phyloP scores from a whole-genome alignment of 2,329 filamentous ascomycete species.

The Pseudonectria buxi region DNA sequence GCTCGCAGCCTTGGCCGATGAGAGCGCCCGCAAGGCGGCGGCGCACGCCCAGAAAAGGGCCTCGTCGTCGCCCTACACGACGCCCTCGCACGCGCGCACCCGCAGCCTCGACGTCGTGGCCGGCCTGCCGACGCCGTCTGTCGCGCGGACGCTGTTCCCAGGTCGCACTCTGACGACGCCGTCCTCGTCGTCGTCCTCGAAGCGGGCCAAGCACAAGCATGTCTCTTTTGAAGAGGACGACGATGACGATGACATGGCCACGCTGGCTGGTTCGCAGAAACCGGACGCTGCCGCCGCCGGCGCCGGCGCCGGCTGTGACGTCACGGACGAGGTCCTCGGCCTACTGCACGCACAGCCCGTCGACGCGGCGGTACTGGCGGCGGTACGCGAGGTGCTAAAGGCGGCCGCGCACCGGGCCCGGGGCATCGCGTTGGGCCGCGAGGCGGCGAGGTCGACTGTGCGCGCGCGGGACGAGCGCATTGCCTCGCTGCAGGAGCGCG shows the following conservation, averaged over 20 bases:
- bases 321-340: slow-evolving; percentile 42
- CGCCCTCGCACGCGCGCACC: slow-evolving; percentile 19
- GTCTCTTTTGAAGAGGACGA: slow-evolving; percentile 24
- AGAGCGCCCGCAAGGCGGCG: slow-evolving; percentile 23
- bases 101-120: slow-evolving; percentile 14
- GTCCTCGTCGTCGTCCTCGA: too few relatives aligned
- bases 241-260: slow-evolving; percentile 2
- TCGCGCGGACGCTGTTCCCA: slow-evolving; percentile 31
- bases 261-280: slow-evolving; percentile 2
- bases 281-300: slow-evolving; percentile 11
- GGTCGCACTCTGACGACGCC: slow-evolving; percentile 4
- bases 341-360: slow-evolving; percentile 41
- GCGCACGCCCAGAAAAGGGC: slow-evolving; percentile 3
- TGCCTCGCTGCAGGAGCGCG: slow-evolving; percentile 29
- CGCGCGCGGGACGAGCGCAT: slow-evolving; percentile 52
- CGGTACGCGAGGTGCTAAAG: slow-evolving; percentile 40
- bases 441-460: slow-evolving; percentile 56
- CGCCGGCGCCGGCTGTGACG: slow-evolving; percentile 20
- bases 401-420: slow-evolving; percentile 51
- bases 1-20: slow-evolving; percentile 30
- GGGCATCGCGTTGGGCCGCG: slow-evolving; percentile 58
- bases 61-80: slow-evolving; percentile 12
- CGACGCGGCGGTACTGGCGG: slow-evolving; percentile 27
- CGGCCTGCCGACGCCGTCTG: slow-evolving; percentile 28
- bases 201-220: slow-evolving; percentile 24